A percentile compares a stretch with the other conserved stretches of the same genome.
Conservation (phyloP, 306 rosid genomes). For the Carpinus fangiana region DNA sequence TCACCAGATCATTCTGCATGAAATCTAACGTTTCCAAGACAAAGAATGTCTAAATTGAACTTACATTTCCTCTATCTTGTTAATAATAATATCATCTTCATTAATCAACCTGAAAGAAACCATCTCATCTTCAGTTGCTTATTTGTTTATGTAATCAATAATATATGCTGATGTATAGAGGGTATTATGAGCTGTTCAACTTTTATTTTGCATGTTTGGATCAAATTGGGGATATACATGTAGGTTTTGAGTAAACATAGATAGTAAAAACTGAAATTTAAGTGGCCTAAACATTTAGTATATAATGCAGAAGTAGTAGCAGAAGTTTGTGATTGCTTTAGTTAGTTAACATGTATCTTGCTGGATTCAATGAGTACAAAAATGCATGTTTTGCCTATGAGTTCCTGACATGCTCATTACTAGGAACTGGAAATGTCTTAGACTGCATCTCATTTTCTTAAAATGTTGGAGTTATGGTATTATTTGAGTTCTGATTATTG, state of each 20-base stretch:
- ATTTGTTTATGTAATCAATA: not conserved
- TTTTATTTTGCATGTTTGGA: conserved; percentile 17
- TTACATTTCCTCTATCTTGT: not conserved
- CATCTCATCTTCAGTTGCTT: not conserved
- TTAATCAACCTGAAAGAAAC: not conserved
- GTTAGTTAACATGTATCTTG: not conserved
- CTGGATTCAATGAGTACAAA: not conserved
- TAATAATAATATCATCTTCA: not conserved
- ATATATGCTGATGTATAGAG: not conserved
- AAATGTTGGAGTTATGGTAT: not conserved
- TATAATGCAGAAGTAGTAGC: not conserved
- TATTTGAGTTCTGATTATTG: conserved; percentile 13
- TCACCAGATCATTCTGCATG: not conserved
- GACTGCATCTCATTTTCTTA: not conserved
- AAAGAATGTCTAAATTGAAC: not conserved
- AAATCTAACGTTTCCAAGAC: not conserved
- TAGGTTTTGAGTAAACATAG: not conserved
- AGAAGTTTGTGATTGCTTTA: not conserved
- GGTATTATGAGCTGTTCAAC: conserved; percentile 5
- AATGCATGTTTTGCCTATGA: not conserved
- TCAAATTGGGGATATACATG: not conserved
- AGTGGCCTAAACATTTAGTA: not conserved
- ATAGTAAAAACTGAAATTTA: not conserved
- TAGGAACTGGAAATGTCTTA: not conserved
- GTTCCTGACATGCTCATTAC: not conserved